Evolutionary conservation across 495 filamentous ascomycete species (phyloP), one percentile per base, ranked within the genome.

Genomic region (Tetracladium marchalianum): DNA sequence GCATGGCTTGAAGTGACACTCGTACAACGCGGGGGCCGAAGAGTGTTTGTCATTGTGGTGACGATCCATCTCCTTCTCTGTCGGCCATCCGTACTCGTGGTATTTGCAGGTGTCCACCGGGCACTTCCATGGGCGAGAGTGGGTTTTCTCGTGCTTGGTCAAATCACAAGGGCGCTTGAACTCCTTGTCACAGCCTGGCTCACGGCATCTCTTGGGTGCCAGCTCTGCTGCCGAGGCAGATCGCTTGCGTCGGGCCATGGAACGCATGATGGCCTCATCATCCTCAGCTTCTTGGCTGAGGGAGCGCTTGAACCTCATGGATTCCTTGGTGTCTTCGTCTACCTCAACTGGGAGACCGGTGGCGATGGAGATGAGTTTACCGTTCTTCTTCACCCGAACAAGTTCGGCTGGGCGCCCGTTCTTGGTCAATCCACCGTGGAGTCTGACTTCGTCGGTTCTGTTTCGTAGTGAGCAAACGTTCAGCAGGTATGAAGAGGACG

Each of bases 21-120:
- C 76, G 63, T 74, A 95, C 67, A 89, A 72, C 11, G 74, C 66
- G 4, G 92, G 87, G 31, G 73, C 71, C n/a, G 70, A 60, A 27
- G 85, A 85, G 66, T 98, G 92, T 65, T 90, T 95, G 67, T 98
- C 92, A 58, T 95, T 95, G 61, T 84, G 73, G 59, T 98, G 92
- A 39, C 92, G 82, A 56, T 95, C 90, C 56, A 87, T 80, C 67
- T 98, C 92, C 67, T 98, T 98, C 66, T 95, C 89, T 2, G 92
- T 97, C 5, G 92, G 90, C 83, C 90, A 97, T 18, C 92, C 92
- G 56, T 85, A 75, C 19, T 80, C 74, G 58, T 82, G 66, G 64
- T 90, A 98, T 59, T 89, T 92, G 81, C 92, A 98, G 12, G 70
- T 77, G 35, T 71, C 53, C 5, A 84, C 71, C 2, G 78, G 72